Evolutionary conservation across 2,329 filamentous ascomycete genomes (phyloP), one percentile per base, ranked within the genome.

Genomic region (Seiridium unicorne): DNA sequence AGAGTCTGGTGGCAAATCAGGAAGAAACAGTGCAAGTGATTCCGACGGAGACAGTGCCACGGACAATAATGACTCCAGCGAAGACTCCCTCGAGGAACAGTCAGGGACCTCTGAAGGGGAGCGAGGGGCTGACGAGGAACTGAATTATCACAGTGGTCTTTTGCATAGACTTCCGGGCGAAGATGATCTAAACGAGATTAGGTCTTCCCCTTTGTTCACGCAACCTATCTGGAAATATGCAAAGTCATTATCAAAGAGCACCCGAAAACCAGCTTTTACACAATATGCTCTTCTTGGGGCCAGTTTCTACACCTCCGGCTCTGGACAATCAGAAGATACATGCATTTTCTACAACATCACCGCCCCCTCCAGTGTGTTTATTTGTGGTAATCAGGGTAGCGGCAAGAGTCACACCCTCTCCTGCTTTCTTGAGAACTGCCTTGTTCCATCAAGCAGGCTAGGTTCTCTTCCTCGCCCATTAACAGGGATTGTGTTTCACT

Each of bases 401-500:
- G 87, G 87, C 0, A 89, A 89, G 68, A 86, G 83, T 51, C 85
- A 89, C 61, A 86, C 84, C 0, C 73, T 88, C 1, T 81, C 81
- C 1, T 84, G 80, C 54, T 63, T 84, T 1, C 68, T 84, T 0
- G 86, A 89, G 66, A 86, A 84, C 62, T 87, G 81, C 42, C 72
- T 89, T 0, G 71, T 85, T 1, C 65, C 70, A 0, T 81, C 76
- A 0, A 65, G 70, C 0, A 73, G 81, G 0, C 82, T 81, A 5
- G 68, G 49, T 18, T 53, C 70, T 0, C 73, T 88, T 1, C 76
- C 78, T 0, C 74, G 74, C 0, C 85, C 86, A 0, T 72, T 89
- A 0, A 84, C 85, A 0, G 86, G 84, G 0, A 72, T 90, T 0
- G 81, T 90, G 0, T 89, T 90, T 54, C 86, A 90, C 62, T 90